Percentiles rank a stretch among this genome's conserved stretches.
Conservation (phyloP, 2,329 filamentous ascomycete species). For the Colletotrichum lini region DNA sequence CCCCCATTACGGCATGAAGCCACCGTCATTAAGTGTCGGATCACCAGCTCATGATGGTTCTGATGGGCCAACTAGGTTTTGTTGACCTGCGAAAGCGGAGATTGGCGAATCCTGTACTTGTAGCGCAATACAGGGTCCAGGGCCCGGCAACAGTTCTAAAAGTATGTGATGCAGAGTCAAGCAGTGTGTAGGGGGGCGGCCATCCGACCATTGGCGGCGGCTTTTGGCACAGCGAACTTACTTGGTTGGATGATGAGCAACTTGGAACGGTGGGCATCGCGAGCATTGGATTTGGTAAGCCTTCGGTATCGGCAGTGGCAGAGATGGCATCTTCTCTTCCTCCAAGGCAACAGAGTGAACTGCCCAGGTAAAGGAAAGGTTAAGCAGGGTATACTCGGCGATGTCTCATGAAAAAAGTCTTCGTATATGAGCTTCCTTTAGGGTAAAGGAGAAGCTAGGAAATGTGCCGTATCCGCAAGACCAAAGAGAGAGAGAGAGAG, state of each 20-base stretch:
- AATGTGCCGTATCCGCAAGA: constrained; percentile 17
- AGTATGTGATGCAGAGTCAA: constrained; percentile 33
- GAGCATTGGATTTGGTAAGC: neutral
- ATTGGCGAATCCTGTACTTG: constrained; percentile 11
- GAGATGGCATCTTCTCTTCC: neutral
- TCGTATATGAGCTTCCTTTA: constrained; percentile 7
- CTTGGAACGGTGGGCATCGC: constrained; percentile 15
- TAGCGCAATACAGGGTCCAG: constrained; percentile 40
- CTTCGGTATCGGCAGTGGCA: constrained; percentile 6
- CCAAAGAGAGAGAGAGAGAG: neutral
- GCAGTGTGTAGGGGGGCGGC: constrained; percentile 29
- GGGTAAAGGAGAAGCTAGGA: neutral
- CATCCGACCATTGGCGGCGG: constrained; percentile 13
- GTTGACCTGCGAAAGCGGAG: constrained; percentile 39
- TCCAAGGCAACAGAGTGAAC: neutral
- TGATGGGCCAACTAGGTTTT: constrained; percentile 10
- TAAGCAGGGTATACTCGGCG: neutral
- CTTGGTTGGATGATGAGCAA: constrained; percentile 17
- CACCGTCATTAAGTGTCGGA: neutral
- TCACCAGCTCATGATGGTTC: constrained; percentile 7
- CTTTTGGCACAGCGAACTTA: constrained; percentile 1
- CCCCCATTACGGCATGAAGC: constrained; percentile 25
- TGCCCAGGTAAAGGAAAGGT: neutral
- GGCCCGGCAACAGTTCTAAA: constrained; percentile 25
- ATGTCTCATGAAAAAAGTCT: neutral